Evolutionary conservation across 83 land plant species (phyloP), one percentile per base, ranked within the genome.

Genomic region (Thuja plicata): DNA sequence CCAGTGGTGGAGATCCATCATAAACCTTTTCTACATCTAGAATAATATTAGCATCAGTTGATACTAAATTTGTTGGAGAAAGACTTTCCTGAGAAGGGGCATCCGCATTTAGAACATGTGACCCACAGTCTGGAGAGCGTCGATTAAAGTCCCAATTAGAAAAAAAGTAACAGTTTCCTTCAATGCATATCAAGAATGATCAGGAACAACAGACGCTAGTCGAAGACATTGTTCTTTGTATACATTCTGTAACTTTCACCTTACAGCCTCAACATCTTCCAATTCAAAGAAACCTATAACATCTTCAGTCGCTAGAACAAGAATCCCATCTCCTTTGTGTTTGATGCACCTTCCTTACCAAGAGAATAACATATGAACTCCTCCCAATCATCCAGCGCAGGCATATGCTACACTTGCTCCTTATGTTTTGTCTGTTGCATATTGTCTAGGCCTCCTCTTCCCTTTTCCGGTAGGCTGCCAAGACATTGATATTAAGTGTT

Each of bases 201-300:
- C 87, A 70, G 92, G 89, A 88, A 90, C 87, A 86, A 88, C 91
- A 87, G 88, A 91, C 37, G 73, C 70, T 50, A 91, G 84, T 48
- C 66, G 86, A 6, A 88, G 88, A 86, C 87, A 89, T 89, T 94
- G 95, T 85, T 94, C 95, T 81, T 89, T 85, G 62, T 91, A 90
- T 62, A 91, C 92, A 86, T 90, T 92, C 89, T 90, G 89, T 50
- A 94, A 83, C 90, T n/a, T n/a, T n/a, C n/a, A n/a, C n/a, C n/a
- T n/a, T n/a, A n/a, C n/a, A n/a, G n/a, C n/a, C n/a, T n/a, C n/a
- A n/a, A n/a, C n/a, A n/a, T n/a, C n/a, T n/a, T n/a, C n/a, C n/a
- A n/a, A n/a, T n/a, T n/a, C n/a, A n/a, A n/a, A n/a, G n/a, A n/a
- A n/a, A n/a, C n/a, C n/a, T n/a, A n/a, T n/a, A n/a, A n/a, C n/a